Evolutionary conservation across 1,139 yeast species (phyloP).

Genomic region (Candida labiduridarum): DNA sequence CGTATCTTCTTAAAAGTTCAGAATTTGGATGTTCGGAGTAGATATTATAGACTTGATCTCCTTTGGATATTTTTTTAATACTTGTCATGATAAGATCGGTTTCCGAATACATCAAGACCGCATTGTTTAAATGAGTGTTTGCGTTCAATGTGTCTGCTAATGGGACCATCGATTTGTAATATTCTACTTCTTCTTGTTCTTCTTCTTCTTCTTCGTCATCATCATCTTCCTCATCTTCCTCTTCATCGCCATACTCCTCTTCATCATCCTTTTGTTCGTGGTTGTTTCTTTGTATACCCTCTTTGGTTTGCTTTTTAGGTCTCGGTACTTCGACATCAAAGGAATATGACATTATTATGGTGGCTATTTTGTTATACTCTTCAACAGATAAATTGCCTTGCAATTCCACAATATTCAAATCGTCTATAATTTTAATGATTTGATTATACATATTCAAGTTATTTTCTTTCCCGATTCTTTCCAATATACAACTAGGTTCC

Average conservation of each 20-base stretch:
- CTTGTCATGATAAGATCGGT: slow-evolving; percentile 66
- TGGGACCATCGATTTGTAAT: slow-evolving; percentile 86
- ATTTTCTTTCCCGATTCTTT: slow-evolving; percentile 68
- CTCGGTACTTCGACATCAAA: slow-evolving; percentile 34
- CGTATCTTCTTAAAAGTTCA: slow-evolving; percentile 85
- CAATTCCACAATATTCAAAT: slow-evolving; percentile 22
- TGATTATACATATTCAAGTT: slow-evolving; percentile 62
- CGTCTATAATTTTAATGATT: slow-evolving; percentile 23
- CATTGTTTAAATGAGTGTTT: slow-evolving; percentile 78
- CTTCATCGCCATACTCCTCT: slow-evolving; percentile 15
- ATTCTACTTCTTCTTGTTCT: slow-evolving; percentile 34
- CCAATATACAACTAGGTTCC: slow-evolving; percentile 69
- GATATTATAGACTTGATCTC: slow-evolving; percentile 81
- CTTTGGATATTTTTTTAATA: slow-evolving; percentile 58
- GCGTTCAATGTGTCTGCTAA: slow-evolving; percentile 90
- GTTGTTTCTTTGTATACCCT: slow-evolving; percentile 17
- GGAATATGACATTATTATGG: slow-evolving; percentile 49
- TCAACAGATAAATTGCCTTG: slow-evolving; percentile 42
- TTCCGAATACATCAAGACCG: slow-evolving; percentile 56
- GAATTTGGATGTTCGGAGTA: slow-evolving; percentile 91
- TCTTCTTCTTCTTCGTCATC: slow-evolving; percentile 23
- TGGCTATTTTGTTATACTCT: slow-evolving; percentile 73
- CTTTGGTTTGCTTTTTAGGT: slow-evolving; percentile 4
- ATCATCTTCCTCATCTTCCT: slow-evolving; percentile 20
- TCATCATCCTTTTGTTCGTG: slow-evolving; percentile 14